Conservation (phyloP, 768 basidiomycete genomes). For the Phylloporus sp. region DNA sequence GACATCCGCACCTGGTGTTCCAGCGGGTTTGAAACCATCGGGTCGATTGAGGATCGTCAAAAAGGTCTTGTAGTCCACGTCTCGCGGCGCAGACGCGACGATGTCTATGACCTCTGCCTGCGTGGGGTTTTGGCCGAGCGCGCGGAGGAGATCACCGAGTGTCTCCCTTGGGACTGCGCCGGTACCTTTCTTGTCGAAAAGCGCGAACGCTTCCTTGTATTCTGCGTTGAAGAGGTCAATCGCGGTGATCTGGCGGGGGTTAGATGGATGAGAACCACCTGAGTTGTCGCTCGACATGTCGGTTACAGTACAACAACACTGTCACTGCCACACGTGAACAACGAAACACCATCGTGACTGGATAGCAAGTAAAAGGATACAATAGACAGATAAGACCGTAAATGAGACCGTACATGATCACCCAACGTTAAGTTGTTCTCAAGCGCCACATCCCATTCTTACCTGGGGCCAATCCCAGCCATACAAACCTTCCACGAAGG, state of each 20-base stretch:
- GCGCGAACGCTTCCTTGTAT: conserved; percentile 95
- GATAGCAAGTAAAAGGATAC: too few species aligned
- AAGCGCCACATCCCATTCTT: conserved; percentile 65
- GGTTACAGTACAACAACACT: too few species aligned
- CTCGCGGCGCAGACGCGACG: conserved; percentile 64
- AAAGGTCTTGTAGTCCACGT: conserved; percentile 94
- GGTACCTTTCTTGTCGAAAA: conserved; percentile 96
- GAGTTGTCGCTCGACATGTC: conserved; percentile 48
- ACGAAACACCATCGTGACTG: too few species aligned
- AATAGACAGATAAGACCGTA: not conserved
- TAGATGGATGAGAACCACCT: conserved; percentile 28
- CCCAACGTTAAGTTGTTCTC: conserved; percentile 36
- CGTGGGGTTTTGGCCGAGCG: conserved; percentile 98
- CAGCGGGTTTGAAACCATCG: not conserved
- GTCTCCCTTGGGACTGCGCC: conserved; percentile 85
- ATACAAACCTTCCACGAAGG: conserved; percentile 47
- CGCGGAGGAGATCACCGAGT: conserved; percentile 88
- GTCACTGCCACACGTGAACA: too few species aligned
- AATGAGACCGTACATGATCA: not conserved
- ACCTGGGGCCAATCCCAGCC: conserved; percentile 52
- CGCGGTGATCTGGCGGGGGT: not conserved
- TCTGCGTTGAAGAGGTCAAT: conserved; percentile 44
- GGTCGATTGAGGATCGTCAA: conserved; percentile 75
- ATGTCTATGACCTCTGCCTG: conserved; percentile 90
- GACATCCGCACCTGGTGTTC: conserved; percentile 65